A percentile compares a stretch with the other conserved stretches of the same genome.
Evolutionary conservation across 345 rosid genomes (phyloP).

Genomic region (Limnanthes douglasii): DNA sequence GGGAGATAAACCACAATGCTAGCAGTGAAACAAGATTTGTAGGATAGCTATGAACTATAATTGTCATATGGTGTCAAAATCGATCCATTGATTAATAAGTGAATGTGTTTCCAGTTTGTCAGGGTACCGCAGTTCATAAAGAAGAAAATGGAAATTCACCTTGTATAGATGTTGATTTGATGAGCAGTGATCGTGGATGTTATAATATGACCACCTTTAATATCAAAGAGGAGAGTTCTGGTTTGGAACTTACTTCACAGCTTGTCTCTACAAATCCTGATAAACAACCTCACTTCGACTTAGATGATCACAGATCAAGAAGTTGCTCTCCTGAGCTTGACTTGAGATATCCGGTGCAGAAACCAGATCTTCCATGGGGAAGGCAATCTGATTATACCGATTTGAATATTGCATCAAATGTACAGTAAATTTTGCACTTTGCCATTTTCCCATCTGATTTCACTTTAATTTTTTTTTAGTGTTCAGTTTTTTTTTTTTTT

Average conservation of each 20-base stretch:
- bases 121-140: slow-evolving; percentile 15
- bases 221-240: slow-evolving; percentile 14
- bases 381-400: slow-evolving; percentile 16
- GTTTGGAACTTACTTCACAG: slow-evolving; percentile 9
- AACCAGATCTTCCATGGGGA: slow-evolving; percentile 23
- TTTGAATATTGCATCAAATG: slow-evolving; percentile 38
- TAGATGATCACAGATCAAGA: slow-evolving; percentile 16
- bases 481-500: slow-evolving; percentile 8
- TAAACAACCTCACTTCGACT: slow-evolving; percentile 9
- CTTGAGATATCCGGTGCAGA: slow-evolving; percentile 17
- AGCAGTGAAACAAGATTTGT: too few species aligned
- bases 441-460: slow-evolving; percentile 5
- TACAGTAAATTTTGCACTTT: slow-evolving; percentile 16
- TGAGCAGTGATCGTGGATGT: slow-evolving; percentile 16
- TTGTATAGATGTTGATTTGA: slow-evolving; percentile 24
- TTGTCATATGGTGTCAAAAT: too few species aligned
- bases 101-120: slow-evolving; percentile 26
- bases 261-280: slow-evolving; percentile 17
- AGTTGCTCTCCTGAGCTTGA: slow-evolving; percentile 17
- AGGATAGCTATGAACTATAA: too few species aligned
- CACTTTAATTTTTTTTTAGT: slow-evolving; percentile 1
- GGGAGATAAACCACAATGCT: too few species aligned
- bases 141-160: slow-evolving; percentile 14
- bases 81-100: too few species aligned
- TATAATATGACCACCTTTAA: slow-evolving; percentile 12